Conservation (phyloP, 176 grass and related monocot genomes). For the Avena insularis region DNA sequence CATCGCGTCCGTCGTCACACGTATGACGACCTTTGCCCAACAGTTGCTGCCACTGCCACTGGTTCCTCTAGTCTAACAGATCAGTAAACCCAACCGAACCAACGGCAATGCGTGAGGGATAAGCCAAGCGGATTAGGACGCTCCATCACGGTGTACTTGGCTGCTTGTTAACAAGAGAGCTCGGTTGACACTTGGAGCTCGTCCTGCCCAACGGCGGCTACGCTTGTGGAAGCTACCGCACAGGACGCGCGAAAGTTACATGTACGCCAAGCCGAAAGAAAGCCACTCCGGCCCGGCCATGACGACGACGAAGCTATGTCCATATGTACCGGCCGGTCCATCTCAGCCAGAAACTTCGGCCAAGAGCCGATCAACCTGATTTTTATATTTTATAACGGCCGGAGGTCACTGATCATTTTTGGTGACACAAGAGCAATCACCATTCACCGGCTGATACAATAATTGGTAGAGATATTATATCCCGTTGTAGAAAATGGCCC, state of each 20-base stretch:
- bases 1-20: not conserved
- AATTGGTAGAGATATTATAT: too few species aligned
- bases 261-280: not conserved
- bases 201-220: not conserved
- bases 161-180: not conserved
- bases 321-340: not conserved
- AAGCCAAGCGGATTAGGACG: conserved; percentile 10
- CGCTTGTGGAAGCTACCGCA: not conserved
- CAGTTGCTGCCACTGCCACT: not conserved
- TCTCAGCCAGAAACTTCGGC: not conserved
- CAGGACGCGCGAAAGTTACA: not conserved
- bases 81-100: not conserved
- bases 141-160: not conserved
- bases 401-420: too few species aligned
- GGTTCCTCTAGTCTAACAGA: not conserved
- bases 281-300: not conserved
- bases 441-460: too few species aligned
- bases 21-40: not conserved
- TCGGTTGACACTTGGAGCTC: conserved; percentile 13
- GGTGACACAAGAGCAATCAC: too few species aligned
- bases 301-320: not conserved
- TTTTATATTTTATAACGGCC: too few species aligned
- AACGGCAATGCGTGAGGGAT: conserved; percentile 15
- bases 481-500: too few species aligned
- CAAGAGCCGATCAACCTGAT: not conserved